These are phyloP conservation scores for Fusarium temperatum DNA, from an alignment of 2,329 filamentous ascomycete genomes.

Conservation along the genomic window DNA sequence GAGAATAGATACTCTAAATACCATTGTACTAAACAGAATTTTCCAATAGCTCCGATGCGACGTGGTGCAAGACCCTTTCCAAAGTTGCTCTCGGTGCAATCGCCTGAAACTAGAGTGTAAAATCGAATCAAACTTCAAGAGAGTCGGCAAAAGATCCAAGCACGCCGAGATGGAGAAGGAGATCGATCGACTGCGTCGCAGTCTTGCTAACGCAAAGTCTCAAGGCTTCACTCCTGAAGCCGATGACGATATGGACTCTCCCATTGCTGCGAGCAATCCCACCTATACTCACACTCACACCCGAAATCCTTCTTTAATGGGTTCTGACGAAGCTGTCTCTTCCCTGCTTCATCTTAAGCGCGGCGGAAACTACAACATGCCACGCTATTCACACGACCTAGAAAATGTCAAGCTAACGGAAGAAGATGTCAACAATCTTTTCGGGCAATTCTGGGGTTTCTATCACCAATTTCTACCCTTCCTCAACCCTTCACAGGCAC, in stretches of 20 bases:
- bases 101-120: constrained; percentile 85
- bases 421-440: constrained; percentile 70
- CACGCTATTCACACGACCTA: constrained; percentile 68
- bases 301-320: constrained; percentile 71
- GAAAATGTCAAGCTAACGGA: constrained; percentile 72
- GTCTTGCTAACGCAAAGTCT: constrained; percentile 66
- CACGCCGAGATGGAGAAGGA: constrained; percentile 89
- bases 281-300: constrained; percentile 68
- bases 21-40: constrained; percentile 8
- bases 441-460: constrained; percentile 76
- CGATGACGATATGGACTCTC: constrained; percentile 67
- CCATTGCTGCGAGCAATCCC: constrained; percentile 60
- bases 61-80: constrained; percentile 82
- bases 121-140: constrained; percentile 89
- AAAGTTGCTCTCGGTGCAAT: constrained; percentile 78
- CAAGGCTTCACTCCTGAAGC: constrained; percentile 67
- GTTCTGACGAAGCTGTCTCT: constrained; percentile 74
- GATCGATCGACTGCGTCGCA: constrained; percentile 73
- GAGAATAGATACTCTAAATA: background rate
- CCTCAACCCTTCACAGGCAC: constrained; percentile 70
- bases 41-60: constrained; percentile 77
- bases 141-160: constrained; percentile 81
- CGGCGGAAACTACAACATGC: constrained; percentile 68
- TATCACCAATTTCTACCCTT: constrained; percentile 85
- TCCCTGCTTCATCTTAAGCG: constrained; percentile 73